Evolutionary conservation across 129 eudicot species (phyloP).

Genomic region (Lactuca saligna): DNA sequence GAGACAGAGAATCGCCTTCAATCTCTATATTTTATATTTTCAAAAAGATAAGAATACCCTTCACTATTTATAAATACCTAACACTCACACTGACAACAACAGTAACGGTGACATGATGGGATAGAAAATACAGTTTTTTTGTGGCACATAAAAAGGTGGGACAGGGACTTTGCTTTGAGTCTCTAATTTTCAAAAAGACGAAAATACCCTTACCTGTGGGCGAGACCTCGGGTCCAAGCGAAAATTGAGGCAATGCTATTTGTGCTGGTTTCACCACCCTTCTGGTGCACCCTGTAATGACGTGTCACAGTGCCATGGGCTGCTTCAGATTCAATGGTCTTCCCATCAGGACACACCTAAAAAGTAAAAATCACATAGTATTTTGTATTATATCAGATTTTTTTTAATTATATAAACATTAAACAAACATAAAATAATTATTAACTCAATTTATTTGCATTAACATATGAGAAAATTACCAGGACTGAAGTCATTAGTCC

Average conservation of each 20-base stretch:
- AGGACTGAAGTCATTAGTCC: slow-evolving; percentile 97
- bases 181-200: too few species aligned
- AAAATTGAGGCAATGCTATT: slow-evolving; percentile 97
- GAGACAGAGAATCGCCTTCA: too few species aligned
- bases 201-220: slow-evolving; percentile 60
- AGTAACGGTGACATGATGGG: too few species aligned
- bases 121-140: not conserved
- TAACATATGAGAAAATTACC: slow-evolving; percentile 42
- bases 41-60: too few species aligned
- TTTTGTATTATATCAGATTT: not conserved
- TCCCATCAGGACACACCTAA: slow-evolving; percentile 97
- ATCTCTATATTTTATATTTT: too few species aligned
- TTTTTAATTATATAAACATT: too few species aligned
- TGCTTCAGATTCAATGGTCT: slow-evolving; percentile 97
- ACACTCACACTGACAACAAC: too few species aligned
- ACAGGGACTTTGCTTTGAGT: too few species aligned
- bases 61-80: too few species aligned
- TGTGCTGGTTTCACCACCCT: slow-evolving; percentile 97
- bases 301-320: slow-evolving; percentile 99
- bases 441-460: not conserved
- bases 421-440: too few species aligned
- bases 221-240: slow-evolving; percentile 98
- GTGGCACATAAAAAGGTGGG: not conserved
- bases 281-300: slow-evolving; percentile 92
- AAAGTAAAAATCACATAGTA: slow-evolving; percentile 9